Conservation (phyloP, 2,329 filamentous ascomycete genomes). For the Xylariaceae sp. region DNA sequence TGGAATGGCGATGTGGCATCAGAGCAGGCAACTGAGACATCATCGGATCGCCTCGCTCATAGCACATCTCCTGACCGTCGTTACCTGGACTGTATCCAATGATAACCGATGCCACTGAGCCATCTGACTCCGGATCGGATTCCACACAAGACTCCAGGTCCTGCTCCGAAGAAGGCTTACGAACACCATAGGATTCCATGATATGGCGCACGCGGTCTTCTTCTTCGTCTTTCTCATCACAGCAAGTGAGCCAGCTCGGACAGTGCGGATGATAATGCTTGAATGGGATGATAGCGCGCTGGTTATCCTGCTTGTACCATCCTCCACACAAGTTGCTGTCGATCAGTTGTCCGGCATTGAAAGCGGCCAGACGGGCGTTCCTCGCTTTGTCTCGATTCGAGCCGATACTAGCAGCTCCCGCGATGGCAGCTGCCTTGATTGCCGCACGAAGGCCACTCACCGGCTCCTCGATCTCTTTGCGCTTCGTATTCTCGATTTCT, state of each 20-base stretch:
- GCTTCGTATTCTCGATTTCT: neutral
- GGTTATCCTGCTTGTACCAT: no score
- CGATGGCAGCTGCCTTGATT: slow-evolving; percentile 5
- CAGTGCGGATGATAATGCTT: slow-evolving; percentile 1
- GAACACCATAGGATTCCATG: neutral
- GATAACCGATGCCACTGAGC: no score
- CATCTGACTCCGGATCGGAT: no score
- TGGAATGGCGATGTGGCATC: no score
- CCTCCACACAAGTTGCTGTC: neutral
- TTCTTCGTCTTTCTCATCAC: neutral
- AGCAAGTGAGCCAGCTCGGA: slow-evolving; percentile 4
- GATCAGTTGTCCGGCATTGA: slow-evolving; percentile 3
- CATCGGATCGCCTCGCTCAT: no score
- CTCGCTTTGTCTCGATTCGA: neutral
- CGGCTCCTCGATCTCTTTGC: neutral
- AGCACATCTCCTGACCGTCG: no score
- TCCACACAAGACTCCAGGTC: no score
- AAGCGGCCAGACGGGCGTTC: neutral
- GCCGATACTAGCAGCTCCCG: slow-evolving; percentile 3
- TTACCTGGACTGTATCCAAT: no score
- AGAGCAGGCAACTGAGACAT: no score
- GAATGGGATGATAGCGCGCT: neutral
- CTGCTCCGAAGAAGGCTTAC: neutral
- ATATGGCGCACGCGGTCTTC: slow-evolving; percentile 41
- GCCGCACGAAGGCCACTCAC: slow-evolving; percentile 5